phyloP scores from a whole-genome alignment of 768 basidiomycete species.

The Termitomyces sp. region DNA sequence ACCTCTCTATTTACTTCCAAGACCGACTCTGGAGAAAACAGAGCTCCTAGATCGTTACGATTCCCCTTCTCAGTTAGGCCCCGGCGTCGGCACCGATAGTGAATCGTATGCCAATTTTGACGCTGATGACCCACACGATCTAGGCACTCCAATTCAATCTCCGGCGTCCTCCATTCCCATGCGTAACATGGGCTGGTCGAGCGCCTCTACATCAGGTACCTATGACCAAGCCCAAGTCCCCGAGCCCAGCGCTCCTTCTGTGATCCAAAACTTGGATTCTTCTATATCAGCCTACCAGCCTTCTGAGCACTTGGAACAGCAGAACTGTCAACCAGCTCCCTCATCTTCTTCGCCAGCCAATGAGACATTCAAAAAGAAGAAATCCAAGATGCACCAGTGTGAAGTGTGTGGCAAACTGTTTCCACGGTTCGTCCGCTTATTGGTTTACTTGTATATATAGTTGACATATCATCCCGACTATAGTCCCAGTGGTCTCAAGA shows the following conservation, averaged over 20 bases:
- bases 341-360: conserved; percentile 4
- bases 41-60: conserved; percentile 1
- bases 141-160: neutral
- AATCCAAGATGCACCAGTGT: conserved; percentile 56
- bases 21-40: conserved; percentile 1
- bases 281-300: neutral
- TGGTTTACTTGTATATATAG: neutral
- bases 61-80: neutral
- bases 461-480: neutral
- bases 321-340: conserved; percentile 1
- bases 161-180: conserved; percentile 38
- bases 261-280: conserved; percentile 8
- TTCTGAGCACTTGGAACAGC: conserved; percentile 2
- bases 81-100: neutral
- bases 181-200: conserved; percentile 27
- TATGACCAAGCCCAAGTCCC: conserved; percentile 8
- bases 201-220: conserved; percentile 1
- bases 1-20: conserved; percentile 1
- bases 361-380: conserved; percentile 37
- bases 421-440: conserved; percentile 35
- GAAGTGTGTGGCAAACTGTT: conserved; percentile 50
- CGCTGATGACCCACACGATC: conserved; percentile 1
- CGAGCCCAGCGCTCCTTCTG: neutral
- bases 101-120: conserved; percentile 5
- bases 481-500: conserved; percentile 54